Conservation (phyloP, 1,284 basidiomycete species). For the Trichosporon faecale region DNA sequence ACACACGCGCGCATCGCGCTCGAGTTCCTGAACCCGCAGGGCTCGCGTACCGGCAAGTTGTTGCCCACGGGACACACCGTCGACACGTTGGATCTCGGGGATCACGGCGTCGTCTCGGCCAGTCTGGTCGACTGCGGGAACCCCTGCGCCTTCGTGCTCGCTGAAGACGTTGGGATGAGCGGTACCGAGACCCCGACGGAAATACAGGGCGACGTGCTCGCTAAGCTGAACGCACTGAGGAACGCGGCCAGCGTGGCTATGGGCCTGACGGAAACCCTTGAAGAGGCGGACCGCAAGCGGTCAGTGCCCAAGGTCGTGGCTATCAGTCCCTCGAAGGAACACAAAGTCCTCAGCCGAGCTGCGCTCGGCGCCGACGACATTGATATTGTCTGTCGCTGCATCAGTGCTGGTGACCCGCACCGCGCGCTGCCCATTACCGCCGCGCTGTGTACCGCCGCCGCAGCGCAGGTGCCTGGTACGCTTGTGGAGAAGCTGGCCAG, state of each 20-base stretch:
- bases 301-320: conserved; percentile 67
- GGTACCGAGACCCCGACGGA: background rate
- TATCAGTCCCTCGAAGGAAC: conserved; percentile 52
- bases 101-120: conserved; percentile 45
- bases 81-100: conserved; percentile 54
- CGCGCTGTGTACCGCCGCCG: conserved; percentile 67
- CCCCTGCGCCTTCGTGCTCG: conserved; percentile 63
- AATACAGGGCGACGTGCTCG: background rate
- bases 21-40: conserved; percentile 64
- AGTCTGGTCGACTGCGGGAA: conserved; percentile 71
- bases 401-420: conserved; percentile 69
- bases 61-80: conserved; percentile 61
- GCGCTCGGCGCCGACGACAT: conserved; percentile 43
- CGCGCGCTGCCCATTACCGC: conserved; percentile 72
- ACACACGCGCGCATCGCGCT: conserved; percentile 63
- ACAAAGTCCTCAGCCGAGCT: conserved; percentile 25
- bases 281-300: conserved; percentile 50
- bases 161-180: conserved; percentile 52
- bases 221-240: conserved; percentile 50
- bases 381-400: conserved; percentile 62
- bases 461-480: conserved; percentile 58
- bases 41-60: conserved; percentile 66
- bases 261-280: conserved; percentile 62
- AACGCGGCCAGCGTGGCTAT: conserved; percentile 60
- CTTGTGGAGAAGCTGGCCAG: conserved; percentile 56